phyloP scores from a whole-genome alignment of 805 yeast genomes.

The Candida quercuum region DNA sequence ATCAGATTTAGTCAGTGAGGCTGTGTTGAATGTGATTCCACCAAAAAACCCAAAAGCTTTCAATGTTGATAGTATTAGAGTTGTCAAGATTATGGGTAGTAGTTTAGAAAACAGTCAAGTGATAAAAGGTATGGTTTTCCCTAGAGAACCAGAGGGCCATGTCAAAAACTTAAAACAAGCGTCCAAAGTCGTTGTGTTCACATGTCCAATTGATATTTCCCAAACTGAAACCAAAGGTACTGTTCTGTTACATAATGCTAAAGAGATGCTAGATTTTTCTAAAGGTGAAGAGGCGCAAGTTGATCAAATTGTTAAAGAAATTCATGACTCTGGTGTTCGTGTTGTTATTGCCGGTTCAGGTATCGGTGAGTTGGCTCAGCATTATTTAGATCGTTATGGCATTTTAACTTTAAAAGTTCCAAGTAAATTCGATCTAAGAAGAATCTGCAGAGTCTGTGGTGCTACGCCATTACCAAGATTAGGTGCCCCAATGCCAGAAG shows the following conservation, averaged over 20 bases:
- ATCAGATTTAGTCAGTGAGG: constrained; percentile 75
- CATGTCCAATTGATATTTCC: constrained; percentile 91
- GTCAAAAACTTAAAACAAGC: constrained; percentile 55
- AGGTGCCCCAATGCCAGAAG: constrained; percentile 94
- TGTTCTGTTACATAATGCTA: constrained; percentile 89
- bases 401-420: constrained; percentile 86
- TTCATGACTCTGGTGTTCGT: constrained; percentile 76
- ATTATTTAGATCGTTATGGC: constrained; percentile 82
- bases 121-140: constrained; percentile 96
- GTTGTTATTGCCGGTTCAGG: constrained; percentile 94
- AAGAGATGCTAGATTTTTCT: constrained; percentile 94
- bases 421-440: constrained; percentile 89
- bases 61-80: constrained; percentile 91
- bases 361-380: constrained; percentile 88
- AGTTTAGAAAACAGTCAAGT: constrained; percentile 70
- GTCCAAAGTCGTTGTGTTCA: constrained; percentile 86
- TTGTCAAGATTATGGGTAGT: constrained; percentile 95
- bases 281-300: constrained; percentile 95
- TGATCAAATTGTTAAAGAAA: constrained; percentile 77
- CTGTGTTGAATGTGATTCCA: constrained; percentile 75
- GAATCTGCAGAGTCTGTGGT: constrained; percentile 94
- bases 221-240: constrained; percentile 99
- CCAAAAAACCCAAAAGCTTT: constrained; percentile 55
- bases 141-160: constrained; percentile 94
- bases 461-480: constrained; percentile 93